Evolutionary conservation across 768 basidiomycete species (phyloP).

Genomic region (Lactifluus volemus): DNA sequence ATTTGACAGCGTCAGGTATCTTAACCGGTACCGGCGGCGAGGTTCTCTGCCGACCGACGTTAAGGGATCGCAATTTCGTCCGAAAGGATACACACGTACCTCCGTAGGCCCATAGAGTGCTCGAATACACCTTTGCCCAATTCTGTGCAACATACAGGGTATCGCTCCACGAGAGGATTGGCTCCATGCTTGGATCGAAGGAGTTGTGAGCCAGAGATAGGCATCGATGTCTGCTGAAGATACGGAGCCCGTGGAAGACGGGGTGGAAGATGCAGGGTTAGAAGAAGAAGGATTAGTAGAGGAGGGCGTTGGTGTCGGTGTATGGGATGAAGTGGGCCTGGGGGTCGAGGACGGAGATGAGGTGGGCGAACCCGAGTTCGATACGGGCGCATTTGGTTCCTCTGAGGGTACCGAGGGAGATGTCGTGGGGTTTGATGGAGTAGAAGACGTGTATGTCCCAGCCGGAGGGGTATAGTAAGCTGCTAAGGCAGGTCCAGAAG

Average conservation of each 20-base stretch:
- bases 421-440: neutral
- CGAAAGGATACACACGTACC: constrained; percentile 29
- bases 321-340: neutral
- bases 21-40: constrained; percentile 63
- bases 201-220: constrained; percentile 58
- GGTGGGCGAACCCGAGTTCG: neutral
- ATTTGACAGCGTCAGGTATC: constrained; percentile 42
- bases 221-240: constrained; percentile 40
- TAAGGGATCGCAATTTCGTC: neutral
- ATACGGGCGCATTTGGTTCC: neutral
- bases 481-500: neutral
- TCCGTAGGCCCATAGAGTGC: constrained; percentile 63
- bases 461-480: neutral
- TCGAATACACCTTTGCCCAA: constrained; percentile 67
- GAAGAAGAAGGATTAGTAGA: neutral
- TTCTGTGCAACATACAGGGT: constrained; percentile 50
- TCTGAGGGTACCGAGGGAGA: neutral
- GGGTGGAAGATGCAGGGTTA: neutral
- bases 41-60: constrained; percentile 43
- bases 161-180: constrained; percentile 52
- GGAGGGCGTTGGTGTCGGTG: neutral
- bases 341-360: constrained; percentile 2
- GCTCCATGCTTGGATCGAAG: constrained; percentile 60
- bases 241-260: constrained; percentile 17
- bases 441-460: neutral